phyloP scores from a whole-genome alignment of 2,329 filamentous ascomycete genomes.

The Kalmusia sp. region DNA sequence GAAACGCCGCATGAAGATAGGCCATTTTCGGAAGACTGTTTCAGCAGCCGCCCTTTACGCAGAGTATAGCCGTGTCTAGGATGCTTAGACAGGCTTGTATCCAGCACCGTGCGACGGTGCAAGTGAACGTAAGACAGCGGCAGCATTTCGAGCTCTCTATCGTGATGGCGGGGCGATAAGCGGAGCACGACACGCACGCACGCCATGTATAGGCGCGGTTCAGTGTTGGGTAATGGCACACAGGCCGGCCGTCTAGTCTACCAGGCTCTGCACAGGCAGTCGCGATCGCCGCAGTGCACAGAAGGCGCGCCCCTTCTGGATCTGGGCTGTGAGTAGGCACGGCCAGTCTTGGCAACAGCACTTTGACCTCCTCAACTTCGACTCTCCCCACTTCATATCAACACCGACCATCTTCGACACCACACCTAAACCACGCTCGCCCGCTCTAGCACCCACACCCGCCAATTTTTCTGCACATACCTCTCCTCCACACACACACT shows the following conservation, averaged over 20 bases:
- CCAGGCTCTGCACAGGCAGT: slow-evolving; percentile 8
- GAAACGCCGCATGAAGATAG: slow-evolving; percentile 1
- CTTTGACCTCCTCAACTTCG: slow-evolving; percentile 21
- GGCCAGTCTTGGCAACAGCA: slow-evolving; percentile 31
- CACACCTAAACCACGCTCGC: slow-evolving; percentile 25
- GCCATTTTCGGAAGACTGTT: too few species aligned
- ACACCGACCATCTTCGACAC: slow-evolving; percentile 32
- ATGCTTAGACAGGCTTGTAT: neutral
- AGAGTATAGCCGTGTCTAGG: neutral
- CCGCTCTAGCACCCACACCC: slow-evolving; percentile 20
- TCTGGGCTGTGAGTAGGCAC: slow-evolving; percentile 12
- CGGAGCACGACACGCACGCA: neutral
- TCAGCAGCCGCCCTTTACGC: neutral
- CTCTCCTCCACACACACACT: slow-evolving; percentile 18
- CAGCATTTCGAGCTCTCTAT: too few species aligned
- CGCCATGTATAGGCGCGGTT: too few species aligned
- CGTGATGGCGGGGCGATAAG: neutral
- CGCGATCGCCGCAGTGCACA: slow-evolving; percentile 5
- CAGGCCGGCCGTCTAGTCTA: slow-evolving; percentile 3
- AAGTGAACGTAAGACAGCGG: neutral
- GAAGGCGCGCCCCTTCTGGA: slow-evolving; percentile 8
- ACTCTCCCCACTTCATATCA: slow-evolving; percentile 30
- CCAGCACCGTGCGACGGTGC: neutral
- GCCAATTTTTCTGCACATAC: slow-evolving; percentile 19
- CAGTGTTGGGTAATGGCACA: neutral